A percentile compares a stretch with the other conserved stretches of the same genome.
These are phyloP conservation scores for Takashimella koratensis DNA, from an alignment of 1,284 basidiomycete genomes.

Conservation along the genomic window DNA sequence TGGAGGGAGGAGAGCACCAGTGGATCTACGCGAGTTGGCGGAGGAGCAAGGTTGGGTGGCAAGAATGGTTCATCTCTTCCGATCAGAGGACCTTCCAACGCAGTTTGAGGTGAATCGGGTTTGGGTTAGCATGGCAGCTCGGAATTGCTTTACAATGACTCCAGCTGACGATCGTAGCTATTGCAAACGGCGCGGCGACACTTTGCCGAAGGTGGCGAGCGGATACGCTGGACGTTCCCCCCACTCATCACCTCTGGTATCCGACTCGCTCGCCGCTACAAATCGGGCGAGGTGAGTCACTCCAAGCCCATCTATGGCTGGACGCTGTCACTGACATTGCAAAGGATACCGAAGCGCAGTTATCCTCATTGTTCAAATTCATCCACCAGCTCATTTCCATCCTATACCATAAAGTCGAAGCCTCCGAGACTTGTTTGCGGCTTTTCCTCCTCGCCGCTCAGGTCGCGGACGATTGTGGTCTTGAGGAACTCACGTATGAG, in stretches of 20 bases:
- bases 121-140: background rate
- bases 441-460: constrained; percentile 92
- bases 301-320: background rate
- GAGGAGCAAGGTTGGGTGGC: constrained; percentile 98
- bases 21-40: constrained; percentile 81
- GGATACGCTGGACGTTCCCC: constrained; percentile 91
- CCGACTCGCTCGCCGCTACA: constrained; percentile 83
- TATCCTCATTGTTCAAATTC: constrained; percentile 82
- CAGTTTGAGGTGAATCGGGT: constrained; percentile 79
- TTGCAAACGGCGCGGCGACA: constrained; percentile 82
- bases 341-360: constrained; percentile 75
- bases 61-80: constrained; percentile 90
- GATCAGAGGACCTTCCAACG: constrained; percentile 71
- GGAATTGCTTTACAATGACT: too few species aligned
- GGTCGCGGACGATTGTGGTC: constrained; percentile 84
- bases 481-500: constrained; percentile 91
- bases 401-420: constrained; percentile 84
- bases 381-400: constrained; percentile 85
- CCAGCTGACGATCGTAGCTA: too few species aligned
- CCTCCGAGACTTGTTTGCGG: constrained; percentile 80
- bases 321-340: constrained; percentile 60
- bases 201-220: constrained; percentile 84
- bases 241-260: constrained; percentile 86
- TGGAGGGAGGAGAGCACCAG: constrained; percentile 52
- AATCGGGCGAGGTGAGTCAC: constrained; percentile 58